phyloP scores from a whole-genome alignment of 106 monocot species.

The Dendrobium officinale region DNA sequence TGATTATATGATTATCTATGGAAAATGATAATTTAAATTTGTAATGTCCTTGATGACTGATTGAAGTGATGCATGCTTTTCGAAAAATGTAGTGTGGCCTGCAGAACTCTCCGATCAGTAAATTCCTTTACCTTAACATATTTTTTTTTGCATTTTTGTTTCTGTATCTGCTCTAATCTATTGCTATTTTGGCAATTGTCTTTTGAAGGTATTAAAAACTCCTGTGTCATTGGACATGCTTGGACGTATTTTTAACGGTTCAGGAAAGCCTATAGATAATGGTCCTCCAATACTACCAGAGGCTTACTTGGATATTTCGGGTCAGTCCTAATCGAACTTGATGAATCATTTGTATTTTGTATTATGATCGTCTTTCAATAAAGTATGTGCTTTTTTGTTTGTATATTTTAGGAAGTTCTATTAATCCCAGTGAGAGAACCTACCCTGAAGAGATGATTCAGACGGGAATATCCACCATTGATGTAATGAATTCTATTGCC shows the following conservation, averaged over 20 bases:
- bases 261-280: constrained; percentile 98
- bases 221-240: constrained; percentile 98
- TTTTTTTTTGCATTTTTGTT: not conserved
- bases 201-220: constrained; percentile 80
- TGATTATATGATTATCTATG: not conserved
- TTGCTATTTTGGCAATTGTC: no score
- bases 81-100: not conserved
- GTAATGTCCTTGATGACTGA: not conserved
- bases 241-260: constrained; percentile 98
- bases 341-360: no score
- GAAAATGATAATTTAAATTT: not conserved
- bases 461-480: constrained; percentile 98
- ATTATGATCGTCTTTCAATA: not conserved
- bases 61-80: not conserved
- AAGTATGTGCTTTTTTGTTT: not conserved
- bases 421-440: constrained; percentile 98
- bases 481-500: constrained; percentile 99
- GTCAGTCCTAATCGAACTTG: constrained; percentile 19
- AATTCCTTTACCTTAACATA: not conserved
- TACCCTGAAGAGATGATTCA: constrained; percentile 99
- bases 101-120: no score
- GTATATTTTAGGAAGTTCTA: constrained; percentile 78
- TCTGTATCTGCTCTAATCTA: not conserved
- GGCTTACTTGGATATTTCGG: constrained; percentile 96
- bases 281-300: constrained; percentile 95